These are phyloP conservation scores for Blastobotrys buckinghamii DNA, from an alignment of 1,139 yeast genomes.

Conservation along the genomic window DNA sequence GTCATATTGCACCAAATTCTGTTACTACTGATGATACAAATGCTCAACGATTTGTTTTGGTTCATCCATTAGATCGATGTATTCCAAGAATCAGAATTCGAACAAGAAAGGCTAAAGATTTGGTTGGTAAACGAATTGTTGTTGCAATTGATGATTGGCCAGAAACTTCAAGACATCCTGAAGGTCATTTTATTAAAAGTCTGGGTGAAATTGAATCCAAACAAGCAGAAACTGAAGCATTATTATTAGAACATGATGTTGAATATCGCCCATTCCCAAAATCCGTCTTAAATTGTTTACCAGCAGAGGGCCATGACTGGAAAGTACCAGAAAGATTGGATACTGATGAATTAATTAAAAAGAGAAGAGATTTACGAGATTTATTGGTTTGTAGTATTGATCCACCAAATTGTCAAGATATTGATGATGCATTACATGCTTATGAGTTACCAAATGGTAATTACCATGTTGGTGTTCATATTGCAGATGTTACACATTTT, in stretches of 20 bases:
- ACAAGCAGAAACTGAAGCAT: conserved; percentile 95
- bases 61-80: conserved; percentile 80
- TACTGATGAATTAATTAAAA: conserved; percentile 31
- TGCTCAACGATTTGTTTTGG: conserved; percentile 67
- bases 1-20: conserved; percentile 82
- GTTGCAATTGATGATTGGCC: conserved; percentile 95
- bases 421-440: conserved; percentile 97
- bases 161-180: conserved; percentile 73
- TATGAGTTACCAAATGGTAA: conserved; percentile 80
- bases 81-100: conserved; percentile 83
- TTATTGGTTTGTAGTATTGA: conserved; percentile 91
- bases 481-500: conserved; percentile 97
- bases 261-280: conserved; percentile 95
- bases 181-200: conserved; percentile 89
- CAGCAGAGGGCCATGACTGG: conserved; percentile 92
- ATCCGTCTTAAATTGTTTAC: conserved; percentile 86
- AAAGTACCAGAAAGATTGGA: conserved; percentile 63
- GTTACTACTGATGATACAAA: conserved; percentile 47
- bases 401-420: conserved; percentile 98
- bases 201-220: conserved; percentile 88
- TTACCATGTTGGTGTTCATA: conserved; percentile 96
- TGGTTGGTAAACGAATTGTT: conserved; percentile 83
- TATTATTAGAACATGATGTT: conserved; percentile 89
- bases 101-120: conserved; percentile 78
- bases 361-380: conserved; percentile 79